Base-by-base conservation (phyloP, 2,329 filamentous ascomycete species). In the Neonectria neomacrospora region DNA sequence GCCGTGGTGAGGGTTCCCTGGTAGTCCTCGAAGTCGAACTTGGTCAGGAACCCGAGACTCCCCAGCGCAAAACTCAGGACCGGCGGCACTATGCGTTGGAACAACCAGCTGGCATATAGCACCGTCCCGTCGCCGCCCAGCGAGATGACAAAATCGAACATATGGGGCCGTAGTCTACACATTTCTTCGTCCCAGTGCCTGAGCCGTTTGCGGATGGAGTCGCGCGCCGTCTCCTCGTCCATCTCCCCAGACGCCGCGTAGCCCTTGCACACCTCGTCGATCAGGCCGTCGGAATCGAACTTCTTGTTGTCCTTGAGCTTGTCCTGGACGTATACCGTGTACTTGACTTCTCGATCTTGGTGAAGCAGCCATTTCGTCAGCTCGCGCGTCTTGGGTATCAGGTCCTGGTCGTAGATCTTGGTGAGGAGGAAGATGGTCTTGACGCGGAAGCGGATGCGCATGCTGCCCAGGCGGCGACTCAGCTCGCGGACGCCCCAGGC, bases 61-160 rank as follows among this genome's bases (percentile, higher is more conserved):
- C 96, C 96, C 10, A 98, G 82, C 1, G 94, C 88, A 77, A 99
- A 98, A 65, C 93, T 95, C 65, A 99, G 82, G 1, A 97, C 93
- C 0, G 96, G 96, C 6, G 96, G 96, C 0, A 98, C 95, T 50
- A 98, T 91, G 44, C 92, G 89, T 80, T 99, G 96, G 77, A 99
- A 99, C 1, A 99, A 84, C 94, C 95, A 98, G 74, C 93, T 97
- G 4, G 95, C 92, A 75, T 97, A 98, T 11, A 99, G 83, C 7
- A 99, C 95, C 0, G 96, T 99, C n/a, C 96, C 96, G 75, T 99
- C 96, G 12, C 96, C 96, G 52, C 94, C 94, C 3, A 97, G 86
- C 0, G 95, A 96, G 50, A 99, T 88, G 54, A 96, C 90, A 74
- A 99, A 96, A 78, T 99, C 96, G 75, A 98, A 97, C 0, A 88